Evolutionary conservation across 2,329 filamentous ascomycete genomes (phyloP).

Genomic region (Neonectria magnoliae): DNA sequence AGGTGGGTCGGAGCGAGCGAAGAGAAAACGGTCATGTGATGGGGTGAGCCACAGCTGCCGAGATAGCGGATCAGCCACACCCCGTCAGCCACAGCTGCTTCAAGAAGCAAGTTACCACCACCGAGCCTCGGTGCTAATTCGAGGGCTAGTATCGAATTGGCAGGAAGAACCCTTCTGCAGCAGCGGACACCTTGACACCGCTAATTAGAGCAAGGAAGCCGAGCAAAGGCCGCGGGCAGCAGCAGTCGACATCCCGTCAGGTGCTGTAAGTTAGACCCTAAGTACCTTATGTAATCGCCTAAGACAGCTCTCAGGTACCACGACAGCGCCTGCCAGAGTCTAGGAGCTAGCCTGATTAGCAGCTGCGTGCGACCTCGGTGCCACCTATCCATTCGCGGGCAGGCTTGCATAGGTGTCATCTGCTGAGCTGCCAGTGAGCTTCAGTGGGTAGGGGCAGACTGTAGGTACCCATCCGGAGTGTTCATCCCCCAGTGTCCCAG

Average conservation of each 20-base stretch:
- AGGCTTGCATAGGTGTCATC: background rate
- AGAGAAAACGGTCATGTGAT: conserved; percentile 38
- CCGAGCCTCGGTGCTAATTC: background rate
- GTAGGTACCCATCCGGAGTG: background rate
- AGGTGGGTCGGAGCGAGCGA: conserved; percentile 28
- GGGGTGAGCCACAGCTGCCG: conserved; percentile 11
- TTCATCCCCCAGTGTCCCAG: background rate
- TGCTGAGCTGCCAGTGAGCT: conserved; percentile 14
- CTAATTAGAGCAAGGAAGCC: conserved; percentile 37
- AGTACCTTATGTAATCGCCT: too few relatives aligned
- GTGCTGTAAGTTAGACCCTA: background rate
- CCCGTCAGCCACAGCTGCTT: background rate
- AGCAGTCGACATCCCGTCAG: conserved; percentile 13
- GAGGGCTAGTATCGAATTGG: conserved; percentile 2
- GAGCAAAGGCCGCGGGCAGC: conserved; percentile 30
- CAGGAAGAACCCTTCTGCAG: conserved; percentile 6
- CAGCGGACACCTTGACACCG: conserved; percentile 20
- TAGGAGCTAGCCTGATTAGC: conserved; percentile 1
- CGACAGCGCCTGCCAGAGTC: conserved; percentile 12
- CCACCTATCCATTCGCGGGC: background rate
- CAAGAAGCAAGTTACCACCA: background rate
- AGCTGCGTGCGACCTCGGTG: background rate
- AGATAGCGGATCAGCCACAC: background rate
- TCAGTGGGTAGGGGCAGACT: background rate
- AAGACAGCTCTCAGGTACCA: background rate